Evolutionary conservation across 169 alveolate genomes (phyloP), one percentile per base, ranked within the genome.

Genomic region (Plasmodium malariae): DNA sequence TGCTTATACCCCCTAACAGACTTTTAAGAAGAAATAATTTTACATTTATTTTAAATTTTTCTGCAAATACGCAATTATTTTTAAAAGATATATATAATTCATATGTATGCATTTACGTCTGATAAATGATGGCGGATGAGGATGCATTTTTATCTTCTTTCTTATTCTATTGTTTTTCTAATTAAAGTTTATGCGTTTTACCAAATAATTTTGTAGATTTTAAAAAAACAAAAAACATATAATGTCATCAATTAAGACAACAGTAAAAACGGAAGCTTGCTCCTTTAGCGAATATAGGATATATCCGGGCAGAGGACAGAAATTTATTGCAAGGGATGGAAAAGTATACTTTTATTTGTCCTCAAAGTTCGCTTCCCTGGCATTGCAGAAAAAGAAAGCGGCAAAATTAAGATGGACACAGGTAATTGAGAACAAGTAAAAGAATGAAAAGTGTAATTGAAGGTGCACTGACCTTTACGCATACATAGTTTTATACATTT

Each of bases 301-400:
- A 83, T 98, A 98, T 93, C 99, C 99, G 30, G 99, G 99, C 45
- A 96, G 99, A 76, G 99, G 99, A 28, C 97, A 96, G 89, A 96
- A 97, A 93, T 97, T 96, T 89, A 98, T 96, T 69, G 98, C 99
- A 57, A 96, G 97, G 89, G 99, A 98, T 93, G 99, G 99, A 37
- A 98, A 97, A 95, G 98, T 97, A 26, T 94, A 95, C 88, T 94
- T 96, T 73, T 97, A 94, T 93, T 55, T 96, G 85, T 94, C 93
- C 93, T 94, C 97, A 76, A 98, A 98, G 96, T 95, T 97, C 54
- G 98, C 97, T 63, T 94, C 98, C 48, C 96, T 98, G 62, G 96
- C 94, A 95, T 95, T 95, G 73, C 98, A 97, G 95, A 97, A 95
- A 88, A 97, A 96, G 88, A 98, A 98, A 96, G 97, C 99, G 19